phyloP scores from a whole-genome alignment of 1,284 basidiomycete genomes.

The Moesziomyces sp. region DNA sequence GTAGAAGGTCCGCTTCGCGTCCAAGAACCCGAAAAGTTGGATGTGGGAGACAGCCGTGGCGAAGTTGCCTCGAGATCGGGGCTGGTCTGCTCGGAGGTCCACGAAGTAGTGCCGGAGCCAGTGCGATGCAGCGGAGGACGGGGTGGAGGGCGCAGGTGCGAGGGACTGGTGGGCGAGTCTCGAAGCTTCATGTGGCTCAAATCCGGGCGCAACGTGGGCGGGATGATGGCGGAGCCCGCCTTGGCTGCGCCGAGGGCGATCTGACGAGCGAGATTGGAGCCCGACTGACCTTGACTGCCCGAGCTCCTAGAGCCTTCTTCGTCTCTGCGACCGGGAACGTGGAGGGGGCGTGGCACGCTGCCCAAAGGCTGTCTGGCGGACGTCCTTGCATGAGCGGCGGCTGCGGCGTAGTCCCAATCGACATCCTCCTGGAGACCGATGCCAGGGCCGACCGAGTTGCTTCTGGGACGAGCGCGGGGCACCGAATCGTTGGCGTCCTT shows the following conservation, averaged over 20 bases:
- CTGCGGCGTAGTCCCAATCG: constrained; percentile 67
- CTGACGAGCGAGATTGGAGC: constrained; percentile 50
- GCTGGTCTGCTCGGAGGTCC: constrained; percentile 15
- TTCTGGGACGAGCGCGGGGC: constrained; percentile 66
- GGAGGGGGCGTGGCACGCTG: neutral
- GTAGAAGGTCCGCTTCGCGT: constrained; percentile 1
- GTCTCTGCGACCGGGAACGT: constrained; percentile 2
- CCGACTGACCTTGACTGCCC: constrained; percentile 5
- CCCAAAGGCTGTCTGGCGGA: constrained; percentile 5
- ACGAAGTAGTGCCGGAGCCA: constrained; percentile 40
- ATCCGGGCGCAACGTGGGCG: constrained; percentile 48
- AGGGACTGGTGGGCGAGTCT: constrained; percentile 1
- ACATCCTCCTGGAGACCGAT: constrained; percentile 69
- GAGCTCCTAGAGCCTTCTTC: constrained; percentile 26
- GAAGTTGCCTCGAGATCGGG: constrained; percentile 10
- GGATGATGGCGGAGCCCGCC: constrained; percentile 57
- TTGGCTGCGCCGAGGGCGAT: constrained; percentile 55
- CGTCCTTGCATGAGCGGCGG: constrained; percentile 2
- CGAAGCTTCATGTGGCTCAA: constrained; percentile 22
- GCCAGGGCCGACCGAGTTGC: constrained; percentile 84
- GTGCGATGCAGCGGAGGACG: constrained; percentile 33
- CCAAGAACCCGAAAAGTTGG: constrained; percentile 4
- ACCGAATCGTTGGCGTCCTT: constrained; percentile 23
- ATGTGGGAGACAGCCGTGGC: constrained; percentile 15
- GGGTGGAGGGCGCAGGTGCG: constrained; percentile 6